Percentiles rank a stretch among this genome's conserved stretches.
Conservation (phyloP, 164 flowering plant genomes). For the Cinnamomum chago region DNA sequence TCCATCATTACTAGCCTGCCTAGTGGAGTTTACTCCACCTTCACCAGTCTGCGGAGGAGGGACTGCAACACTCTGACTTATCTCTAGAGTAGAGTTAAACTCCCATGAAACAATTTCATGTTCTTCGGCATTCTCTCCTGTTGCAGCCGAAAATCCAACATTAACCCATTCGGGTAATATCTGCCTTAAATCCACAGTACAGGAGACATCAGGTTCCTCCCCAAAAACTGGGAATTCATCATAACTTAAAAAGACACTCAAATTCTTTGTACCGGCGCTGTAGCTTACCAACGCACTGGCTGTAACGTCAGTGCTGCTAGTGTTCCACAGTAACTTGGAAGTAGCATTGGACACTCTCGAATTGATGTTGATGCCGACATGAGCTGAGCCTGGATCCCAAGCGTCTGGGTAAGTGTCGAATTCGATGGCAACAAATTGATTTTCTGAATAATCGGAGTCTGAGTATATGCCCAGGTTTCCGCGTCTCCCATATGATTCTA, state of each 20-base stretch:
- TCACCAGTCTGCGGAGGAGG: too few species aligned
- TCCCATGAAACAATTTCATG: constrained; percentile 23
- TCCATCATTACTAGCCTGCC: too few species aligned
- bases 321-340: constrained; percentile 18
- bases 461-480: neutral
- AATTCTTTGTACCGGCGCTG: constrained; percentile 22
- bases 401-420: too few species aligned
- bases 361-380: too few species aligned
- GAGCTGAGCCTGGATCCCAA: too few species aligned
- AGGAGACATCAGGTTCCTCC: constrained; percentile 11
- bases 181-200: constrained; percentile 18
- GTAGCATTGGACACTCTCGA: constrained; percentile 21
- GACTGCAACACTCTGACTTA: too few species aligned
- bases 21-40: too few species aligned
- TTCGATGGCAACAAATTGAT: too few species aligned
- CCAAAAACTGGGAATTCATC: neutral
- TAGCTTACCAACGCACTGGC: constrained; percentile 31
- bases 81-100: constrained; percentile 7
- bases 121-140: constrained; percentile 16
- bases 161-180: constrained; percentile 21
- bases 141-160: constrained; percentile 26
- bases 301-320: constrained; percentile 12
- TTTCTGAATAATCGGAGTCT: too few species aligned
- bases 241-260: constrained; percentile 15
- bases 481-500: neutral